These are phyloP conservation scores for Gamsiella multidivaricata DNA, from an alignment of 192 early-diverging fungal species.

Conservation along the genomic window DNA sequence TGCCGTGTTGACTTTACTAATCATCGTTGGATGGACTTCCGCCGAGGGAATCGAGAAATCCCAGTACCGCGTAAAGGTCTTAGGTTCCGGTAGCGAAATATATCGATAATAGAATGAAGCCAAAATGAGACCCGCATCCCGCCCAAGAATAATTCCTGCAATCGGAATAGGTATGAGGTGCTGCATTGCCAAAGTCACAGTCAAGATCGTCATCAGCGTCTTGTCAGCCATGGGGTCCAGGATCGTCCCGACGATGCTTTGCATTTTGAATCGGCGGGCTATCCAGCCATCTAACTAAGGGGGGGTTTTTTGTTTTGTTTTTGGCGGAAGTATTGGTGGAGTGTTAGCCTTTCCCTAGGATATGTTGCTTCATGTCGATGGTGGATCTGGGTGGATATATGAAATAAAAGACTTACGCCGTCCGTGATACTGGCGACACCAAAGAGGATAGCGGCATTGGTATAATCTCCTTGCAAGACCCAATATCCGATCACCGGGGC, in stretches of 20 bases:
- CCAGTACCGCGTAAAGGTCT: conserved; percentile 86
- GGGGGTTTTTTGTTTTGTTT: neutral
- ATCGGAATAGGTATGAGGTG: conserved; percentile 80
- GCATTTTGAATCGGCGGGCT: conserved; percentile 87
- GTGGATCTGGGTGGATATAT: neutral
- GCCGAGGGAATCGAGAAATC: conserved; percentile 91
- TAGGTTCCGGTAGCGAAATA: conserved; percentile 87
- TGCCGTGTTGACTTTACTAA: conserved; percentile 92
- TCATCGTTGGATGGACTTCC: conserved; percentile 88
- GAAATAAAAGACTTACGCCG: conserved; percentile 58
- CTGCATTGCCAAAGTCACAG: conserved; percentile 77
- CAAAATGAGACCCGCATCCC: conserved; percentile 84
- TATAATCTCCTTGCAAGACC: conserved; percentile 79
- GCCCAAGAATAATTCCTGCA: conserved; percentile 84
- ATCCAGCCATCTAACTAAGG: conserved; percentile 84
- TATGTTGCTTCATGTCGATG: neutral
- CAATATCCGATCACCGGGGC: conserved; percentile 92
- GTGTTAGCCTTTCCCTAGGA: no score
- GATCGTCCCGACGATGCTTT: conserved; percentile 87
- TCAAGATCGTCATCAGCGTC: conserved; percentile 89
- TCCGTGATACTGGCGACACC: conserved; percentile 89
- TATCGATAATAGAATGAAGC: conserved; percentile 88
- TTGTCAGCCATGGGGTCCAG: conserved; percentile 97
- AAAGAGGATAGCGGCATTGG: conserved; percentile 78
- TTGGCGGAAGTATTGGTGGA: no score